Evolutionary conservation across 2,329 filamentous ascomycete species (phyloP).

Genomic region (Diaporthe sp.): DNA sequence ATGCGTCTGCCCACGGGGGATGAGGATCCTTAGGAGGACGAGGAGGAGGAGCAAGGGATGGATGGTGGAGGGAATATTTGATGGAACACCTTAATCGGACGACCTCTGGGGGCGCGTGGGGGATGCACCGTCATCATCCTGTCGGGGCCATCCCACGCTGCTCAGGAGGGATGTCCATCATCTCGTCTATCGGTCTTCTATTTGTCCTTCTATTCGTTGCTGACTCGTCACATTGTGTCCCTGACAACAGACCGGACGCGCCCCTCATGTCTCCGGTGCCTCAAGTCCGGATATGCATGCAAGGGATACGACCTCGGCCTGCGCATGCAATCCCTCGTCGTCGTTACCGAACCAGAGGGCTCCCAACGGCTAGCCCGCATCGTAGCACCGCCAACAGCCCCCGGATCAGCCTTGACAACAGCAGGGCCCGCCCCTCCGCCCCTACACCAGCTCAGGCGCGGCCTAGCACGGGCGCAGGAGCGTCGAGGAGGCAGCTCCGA

Average conservation of each 20-base stretch:
- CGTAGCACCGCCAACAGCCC: conserved; percentile 15
- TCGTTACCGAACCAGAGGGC: conserved; percentile 42
- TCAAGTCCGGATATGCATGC: conserved; percentile 43
- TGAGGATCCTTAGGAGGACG: background rate
- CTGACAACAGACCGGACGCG: conserved; percentile 40
- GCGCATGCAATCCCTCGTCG: conserved; percentile 45
- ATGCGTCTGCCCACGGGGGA: conserved; percentile 22
- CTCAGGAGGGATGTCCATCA: background rate
- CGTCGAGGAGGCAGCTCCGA: background rate
- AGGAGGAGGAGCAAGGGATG: background rate
- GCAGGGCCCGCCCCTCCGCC: conserved; percentile 9
- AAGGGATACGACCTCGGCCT: conserved; percentile 45
- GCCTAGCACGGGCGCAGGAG: background rate
- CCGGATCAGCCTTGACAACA: background rate
- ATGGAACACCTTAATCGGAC: conserved; percentile 20
- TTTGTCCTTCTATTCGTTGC: conserved; percentile 4
- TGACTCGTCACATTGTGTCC: conserved; percentile 16
- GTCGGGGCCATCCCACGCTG: background rate
- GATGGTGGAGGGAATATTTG: background rate
- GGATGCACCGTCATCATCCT: conserved; percentile 1
- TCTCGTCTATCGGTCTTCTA: background rate
- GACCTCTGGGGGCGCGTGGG: background rate
- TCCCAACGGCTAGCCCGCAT: conserved; percentile 42
- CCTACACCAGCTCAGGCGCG: background rate
- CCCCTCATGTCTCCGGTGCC: conserved; percentile 43